Evolutionary conservation across 257 asterid genomes (phyloP).

Genomic region (Penstemon davidsonii): DNA sequence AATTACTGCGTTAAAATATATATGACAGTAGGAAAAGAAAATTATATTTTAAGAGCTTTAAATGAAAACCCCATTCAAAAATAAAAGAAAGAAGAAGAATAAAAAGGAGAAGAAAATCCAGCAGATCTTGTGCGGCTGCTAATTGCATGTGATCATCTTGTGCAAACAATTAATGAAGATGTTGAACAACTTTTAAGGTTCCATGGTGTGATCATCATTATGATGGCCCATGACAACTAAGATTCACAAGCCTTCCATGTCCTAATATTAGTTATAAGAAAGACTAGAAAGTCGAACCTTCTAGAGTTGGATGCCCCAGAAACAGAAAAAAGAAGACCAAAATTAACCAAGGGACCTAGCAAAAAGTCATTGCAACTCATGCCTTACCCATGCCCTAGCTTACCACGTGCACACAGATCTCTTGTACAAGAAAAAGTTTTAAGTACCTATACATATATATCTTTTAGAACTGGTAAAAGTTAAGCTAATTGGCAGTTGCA

Average conservation of each 20-base stretch:
- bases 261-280: too few relatives aligned
- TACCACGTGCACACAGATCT: neutral
- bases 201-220: neutral
- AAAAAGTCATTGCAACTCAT: conserved; percentile 22
- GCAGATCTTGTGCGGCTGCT: neutral
- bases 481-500: neutral
- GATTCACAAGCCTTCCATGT: neutral
- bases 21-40: neutral
- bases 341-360: neutral
- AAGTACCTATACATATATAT: neutral
- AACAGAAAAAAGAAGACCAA: neutral
- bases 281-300: too few relatives aligned
- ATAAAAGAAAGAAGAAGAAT: neutral
- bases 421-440: neutral
- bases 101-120: neutral
- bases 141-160: conserved; percentile 22
- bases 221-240: neutral
- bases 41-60: neutral
- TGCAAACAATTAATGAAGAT: conserved; percentile 23
- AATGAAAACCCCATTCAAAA: neutral
- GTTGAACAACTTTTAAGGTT: conserved; percentile 1
- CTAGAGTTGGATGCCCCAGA: too few relatives aligned
- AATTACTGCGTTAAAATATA: too few relatives aligned
- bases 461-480: too few relatives aligned
- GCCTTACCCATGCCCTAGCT: conserved; percentile 20